Evolutionary conservation across 1,284 basidiomycete species (phyloP).

Genomic region (Naganishia sp.): DNA sequence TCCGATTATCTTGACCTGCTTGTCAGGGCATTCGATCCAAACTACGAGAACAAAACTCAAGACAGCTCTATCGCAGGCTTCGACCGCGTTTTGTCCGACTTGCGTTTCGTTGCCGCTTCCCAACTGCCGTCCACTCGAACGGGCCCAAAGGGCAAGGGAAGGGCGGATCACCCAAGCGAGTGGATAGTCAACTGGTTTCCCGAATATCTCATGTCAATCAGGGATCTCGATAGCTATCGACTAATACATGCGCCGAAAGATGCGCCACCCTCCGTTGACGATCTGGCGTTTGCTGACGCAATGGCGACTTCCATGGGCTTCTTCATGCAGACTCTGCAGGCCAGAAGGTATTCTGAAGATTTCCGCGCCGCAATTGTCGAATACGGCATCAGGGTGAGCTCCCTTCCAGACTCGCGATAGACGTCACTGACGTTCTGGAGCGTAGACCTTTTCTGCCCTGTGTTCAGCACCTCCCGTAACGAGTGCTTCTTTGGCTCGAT

Average conservation of each 20-base stretch:
- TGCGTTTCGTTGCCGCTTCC: neutral
- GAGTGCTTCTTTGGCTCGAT: constrained; percentile 16
- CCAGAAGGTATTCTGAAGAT: constrained; percentile 63
- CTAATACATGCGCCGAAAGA: constrained; percentile 19
- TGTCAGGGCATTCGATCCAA: constrained; percentile 37
- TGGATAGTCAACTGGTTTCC: constrained; percentile 29
- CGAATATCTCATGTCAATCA: constrained; percentile 25
- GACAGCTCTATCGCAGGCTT: neutral
- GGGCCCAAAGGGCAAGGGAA: constrained; percentile 37
- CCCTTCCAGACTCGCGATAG: neutral
- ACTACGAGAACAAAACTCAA: neutral
- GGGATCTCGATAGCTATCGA: constrained; percentile 25
- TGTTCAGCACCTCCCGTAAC: constrained; percentile 5
- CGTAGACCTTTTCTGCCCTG: constrained; percentile 7
- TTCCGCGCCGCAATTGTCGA: constrained; percentile 64
- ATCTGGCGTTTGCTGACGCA: constrained; percentile 65
- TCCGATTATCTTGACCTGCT: constrained; percentile 62
- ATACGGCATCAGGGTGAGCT: constrained; percentile 64
- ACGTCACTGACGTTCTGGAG: neutral
- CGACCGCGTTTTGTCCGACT: constrained; percentile 14
- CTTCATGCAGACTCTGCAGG: constrained; percentile 74
- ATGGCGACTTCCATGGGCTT: constrained; percentile 69
- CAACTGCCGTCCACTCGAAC: neutral
- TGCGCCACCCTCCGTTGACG: constrained; percentile 44
- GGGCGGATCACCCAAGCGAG: constrained; percentile 17